These are phyloP conservation scores for Pseudogymnoascus sp. DNA, from an alignment of 2,329 filamentous ascomycete genomes.

Conservation along the genomic window DNA sequence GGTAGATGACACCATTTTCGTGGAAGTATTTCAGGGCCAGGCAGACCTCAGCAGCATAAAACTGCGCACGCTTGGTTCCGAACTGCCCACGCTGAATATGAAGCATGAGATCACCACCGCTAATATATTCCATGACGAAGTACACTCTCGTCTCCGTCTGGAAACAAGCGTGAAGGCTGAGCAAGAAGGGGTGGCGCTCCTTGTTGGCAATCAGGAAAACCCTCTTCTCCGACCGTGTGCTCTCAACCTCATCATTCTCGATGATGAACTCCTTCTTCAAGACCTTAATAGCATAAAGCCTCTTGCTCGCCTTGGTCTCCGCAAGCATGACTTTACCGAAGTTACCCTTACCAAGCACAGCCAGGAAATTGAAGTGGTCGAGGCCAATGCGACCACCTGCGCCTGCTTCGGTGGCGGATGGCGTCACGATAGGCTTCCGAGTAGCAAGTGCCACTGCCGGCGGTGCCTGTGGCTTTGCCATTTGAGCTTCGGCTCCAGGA, in stretches of 20 bases:
- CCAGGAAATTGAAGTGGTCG: constrained; percentile 98
- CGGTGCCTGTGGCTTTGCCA: constrained; percentile 16
- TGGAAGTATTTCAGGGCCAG: constrained; percentile 98
- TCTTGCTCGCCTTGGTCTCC: constrained; percentile 86
- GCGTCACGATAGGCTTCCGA: constrained; percentile 48
- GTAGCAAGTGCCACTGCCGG: constrained; percentile 28
- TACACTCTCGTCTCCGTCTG: constrained; percentile 98
- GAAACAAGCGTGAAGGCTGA: constrained; percentile 95
- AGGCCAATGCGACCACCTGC: constrained; percentile 82
- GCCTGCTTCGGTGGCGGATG: constrained; percentile 62
- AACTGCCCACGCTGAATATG: constrained; percentile 97
- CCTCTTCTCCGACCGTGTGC: constrained; percentile 92
- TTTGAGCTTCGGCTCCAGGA: constrained; percentile 14
- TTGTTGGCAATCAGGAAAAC: constrained; percentile 97
- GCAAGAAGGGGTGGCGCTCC: constrained; percentile 90
- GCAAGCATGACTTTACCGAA: constrained; percentile 99
- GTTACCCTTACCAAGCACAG: constrained; percentile 96
- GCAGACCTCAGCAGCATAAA: constrained; percentile 96
- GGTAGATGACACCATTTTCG: constrained; percentile 97
- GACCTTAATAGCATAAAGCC: constrained; percentile 96
- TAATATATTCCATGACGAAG: constrained; percentile 99
- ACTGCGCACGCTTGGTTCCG: constrained; percentile 92
- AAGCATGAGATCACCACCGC: constrained; percentile 96
- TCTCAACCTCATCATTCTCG: constrained; percentile 98
- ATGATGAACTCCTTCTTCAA: constrained; percentile 99